phyloP scores from a whole-genome alignment of 2,329 filamentous ascomycete genomes.

The Monosporascus cannonballus region DNA sequence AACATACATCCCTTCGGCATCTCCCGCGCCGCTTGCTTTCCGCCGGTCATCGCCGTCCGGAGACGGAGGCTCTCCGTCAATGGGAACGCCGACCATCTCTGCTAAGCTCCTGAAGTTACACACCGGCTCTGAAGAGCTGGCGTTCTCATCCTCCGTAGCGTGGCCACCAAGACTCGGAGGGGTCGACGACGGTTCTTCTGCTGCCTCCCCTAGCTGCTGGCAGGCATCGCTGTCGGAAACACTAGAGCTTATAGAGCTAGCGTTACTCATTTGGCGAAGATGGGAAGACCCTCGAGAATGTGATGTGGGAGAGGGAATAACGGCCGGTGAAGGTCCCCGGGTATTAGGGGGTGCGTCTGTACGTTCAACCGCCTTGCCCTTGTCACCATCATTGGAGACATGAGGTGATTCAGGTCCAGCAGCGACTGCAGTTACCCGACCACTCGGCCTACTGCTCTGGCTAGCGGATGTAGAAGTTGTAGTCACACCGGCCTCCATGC shows the following conservation, averaged over 20 bases:
- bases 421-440: slow-evolving; percentile 15
- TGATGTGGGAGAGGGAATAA: slow-evolving; percentile 38
- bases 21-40: slow-evolving; percentile 30
- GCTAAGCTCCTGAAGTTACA: slow-evolving; percentile 89
- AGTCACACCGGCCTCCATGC: slow-evolving; percentile 48
- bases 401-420: slow-evolving; percentile 27
- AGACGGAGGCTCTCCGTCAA: slow-evolving; percentile 36
- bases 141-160: slow-evolving; percentile 43
- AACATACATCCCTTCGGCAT: slow-evolving; percentile 18
- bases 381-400: slow-evolving; percentile 31
- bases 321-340: slow-evolving; percentile 33
- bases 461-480: slow-evolving; percentile 32
- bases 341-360: slow-evolving; percentile 21
- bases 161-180: slow-evolving; percentile 44
- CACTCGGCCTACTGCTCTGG: slow-evolving; percentile 22
- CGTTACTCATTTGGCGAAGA: slow-evolving; percentile 77
- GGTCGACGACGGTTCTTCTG: slow-evolving; percentile 47
- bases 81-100: slow-evolving; percentile 68
- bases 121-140: slow-evolving; percentile 61
- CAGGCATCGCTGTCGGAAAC: slow-evolving; percentile 45
- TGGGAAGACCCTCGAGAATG: slow-evolving; percentile 60
- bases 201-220: slow-evolving; percentile 26
- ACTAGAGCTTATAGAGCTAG: slow-evolving; percentile 76
- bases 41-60: slow-evolving; percentile 1
- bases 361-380: slow-evolving; percentile 67